Base-by-base conservation (phyloP, 2,329 filamentous ascomycete species). In the Phialophora chinensis region DNA sequence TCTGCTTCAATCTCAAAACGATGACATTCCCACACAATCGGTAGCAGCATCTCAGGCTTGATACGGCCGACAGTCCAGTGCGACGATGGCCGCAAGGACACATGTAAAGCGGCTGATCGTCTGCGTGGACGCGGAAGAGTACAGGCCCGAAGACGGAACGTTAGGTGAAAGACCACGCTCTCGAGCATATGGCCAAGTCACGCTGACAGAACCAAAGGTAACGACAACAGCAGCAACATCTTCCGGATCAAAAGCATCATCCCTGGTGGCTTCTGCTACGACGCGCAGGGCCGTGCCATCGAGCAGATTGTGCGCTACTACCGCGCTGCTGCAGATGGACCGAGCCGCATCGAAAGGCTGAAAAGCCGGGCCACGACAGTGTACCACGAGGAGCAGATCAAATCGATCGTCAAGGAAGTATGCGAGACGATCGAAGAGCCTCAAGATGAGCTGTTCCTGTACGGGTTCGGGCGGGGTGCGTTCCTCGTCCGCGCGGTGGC, bases 61-160 rank as follows among this genome's bases (percentile, higher is more conserved):
- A 23, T 11, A 52, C 8, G n/a, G 20, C 33, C 35, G 5, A 44
- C 38, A 5, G 0, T 1, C 38, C 38, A 44, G 35, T 23, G n/a
- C 52, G 10, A 64, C 55, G 77, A 73, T 69, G 79, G 84, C 66
- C 76, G 77, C 17, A 83, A 85, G 68, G 80, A 80, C 33, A 75
- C 85, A 8, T 35, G 44, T 64, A n/a, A 69, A 68, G 56, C 63
- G 69, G 29, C 29, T 68, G 42, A 66, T 71, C 56, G 59, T 71
- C 25, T 71, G 69, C 55, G 58, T 71, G 12, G 69, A 71, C 31
- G 58, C 60, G 7, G 61, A 64, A 47, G 62, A 66, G 20, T 47
- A 61, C 55, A 49, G 25, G 10, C 17, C 29, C 10, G 49, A 53
- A 53, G 54, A 62, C 57, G 60, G 54, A 12, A 65, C 59, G 17